These are phyloP conservation scores for Skeletonema grethae DNA, from an alignment of 108 stramenopile genomes.

Conservation along the genomic window DNA sequence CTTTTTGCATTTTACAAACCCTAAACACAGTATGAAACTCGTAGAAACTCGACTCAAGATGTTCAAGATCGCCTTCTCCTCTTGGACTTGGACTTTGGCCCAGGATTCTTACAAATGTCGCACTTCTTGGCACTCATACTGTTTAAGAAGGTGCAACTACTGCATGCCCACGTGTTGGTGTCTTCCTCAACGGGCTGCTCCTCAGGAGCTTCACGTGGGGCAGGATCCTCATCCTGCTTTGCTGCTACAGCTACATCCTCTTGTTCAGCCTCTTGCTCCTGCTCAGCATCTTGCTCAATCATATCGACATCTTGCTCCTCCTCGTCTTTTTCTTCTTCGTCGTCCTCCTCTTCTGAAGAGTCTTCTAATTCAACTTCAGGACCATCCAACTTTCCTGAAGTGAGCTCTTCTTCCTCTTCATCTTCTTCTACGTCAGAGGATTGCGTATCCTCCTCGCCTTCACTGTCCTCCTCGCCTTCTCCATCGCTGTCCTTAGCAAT, in stretches of 20 bases:
- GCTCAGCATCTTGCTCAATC: too few species aligned
- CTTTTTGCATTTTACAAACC: not conserved
- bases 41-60: not conserved
- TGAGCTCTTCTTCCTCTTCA: conserved; percentile 13
- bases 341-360: conserved; percentile 12
- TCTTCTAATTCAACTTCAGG: conserved; percentile 31
- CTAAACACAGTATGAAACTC: too few species aligned
- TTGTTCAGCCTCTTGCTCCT: conserved; percentile 6
- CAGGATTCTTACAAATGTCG: conserved; percentile 23
- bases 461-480: conserved; percentile 6
- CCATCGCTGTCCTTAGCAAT: conserved; percentile 17
- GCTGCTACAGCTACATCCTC: conserved; percentile 21
- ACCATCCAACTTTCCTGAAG: not conserved
- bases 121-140: conserved; percentile 50
- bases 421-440: conserved; percentile 13
- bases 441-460: conserved; percentile 4
- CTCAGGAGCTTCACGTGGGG: not conserved
- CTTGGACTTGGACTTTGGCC: conserved; percentile 12
- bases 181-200: not conserved
- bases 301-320: conserved; percentile 17
- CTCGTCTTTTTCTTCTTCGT: not conserved
- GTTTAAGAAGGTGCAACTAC: conserved; percentile 60
- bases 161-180: conserved; percentile 50
- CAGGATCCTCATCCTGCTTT: conserved; percentile 12
- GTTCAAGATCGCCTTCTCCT: conserved; percentile 14